Conservation (phyloP, 192 early-diverging fungal species). For the Podila verticillata region DNA sequence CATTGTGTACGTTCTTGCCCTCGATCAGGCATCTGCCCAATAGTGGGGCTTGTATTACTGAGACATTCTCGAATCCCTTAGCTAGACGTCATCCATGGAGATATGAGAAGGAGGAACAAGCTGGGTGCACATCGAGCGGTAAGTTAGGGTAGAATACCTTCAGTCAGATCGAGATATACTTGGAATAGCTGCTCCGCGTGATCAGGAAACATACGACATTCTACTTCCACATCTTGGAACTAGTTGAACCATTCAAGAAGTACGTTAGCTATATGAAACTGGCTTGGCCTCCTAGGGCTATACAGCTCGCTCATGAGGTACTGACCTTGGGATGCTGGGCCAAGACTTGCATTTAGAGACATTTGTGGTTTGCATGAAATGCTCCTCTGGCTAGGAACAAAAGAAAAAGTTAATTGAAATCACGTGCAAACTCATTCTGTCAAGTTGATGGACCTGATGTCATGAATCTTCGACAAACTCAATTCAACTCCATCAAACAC, state of each 20-base stretch:
- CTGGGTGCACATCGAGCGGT: neutral
- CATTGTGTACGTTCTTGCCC: constrained; percentile 35
- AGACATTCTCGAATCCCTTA: constrained; percentile 31
- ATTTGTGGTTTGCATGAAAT: neutral
- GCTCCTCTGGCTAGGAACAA: neutral
- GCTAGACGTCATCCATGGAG: constrained; percentile 6
- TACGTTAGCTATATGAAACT: neutral
- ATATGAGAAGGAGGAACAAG: neutral
- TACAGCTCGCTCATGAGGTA: neutral
- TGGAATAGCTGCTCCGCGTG: constrained; percentile 41
- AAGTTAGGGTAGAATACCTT: constrained; percentile 4
- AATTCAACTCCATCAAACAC: constrained; percentile 5
- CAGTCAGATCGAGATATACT: constrained; percentile 33
- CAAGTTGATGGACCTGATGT: no score
- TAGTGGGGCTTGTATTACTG: constrained; percentile 16
- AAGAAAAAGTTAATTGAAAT: no score
- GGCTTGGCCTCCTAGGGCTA: no score
- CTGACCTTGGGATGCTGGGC: neutral
- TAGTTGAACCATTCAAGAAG: neutral
- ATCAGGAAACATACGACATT: constrained; percentile 25
- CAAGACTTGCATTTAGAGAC: neutral
- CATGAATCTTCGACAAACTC: neutral
- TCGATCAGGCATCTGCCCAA: constrained; percentile 31
- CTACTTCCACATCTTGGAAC: constrained; percentile 24
- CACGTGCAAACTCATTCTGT: no score